These are phyloP conservation scores for Amaranthus hypochondriacus DNA, from an alignment of 148 eudicot species.

Conservation along the genomic window DNA sequence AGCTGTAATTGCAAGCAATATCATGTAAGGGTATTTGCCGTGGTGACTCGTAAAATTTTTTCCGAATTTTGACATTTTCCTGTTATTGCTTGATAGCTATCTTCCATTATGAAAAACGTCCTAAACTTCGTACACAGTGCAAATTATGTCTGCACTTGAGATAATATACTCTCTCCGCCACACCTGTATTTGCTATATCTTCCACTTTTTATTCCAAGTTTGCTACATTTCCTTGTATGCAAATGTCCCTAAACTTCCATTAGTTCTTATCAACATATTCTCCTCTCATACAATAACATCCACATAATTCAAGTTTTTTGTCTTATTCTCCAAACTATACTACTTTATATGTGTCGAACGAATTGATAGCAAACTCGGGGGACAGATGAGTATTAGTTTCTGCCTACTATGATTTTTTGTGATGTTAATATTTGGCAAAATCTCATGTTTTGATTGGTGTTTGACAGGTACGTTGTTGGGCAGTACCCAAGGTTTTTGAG, in stretches of 20 bases:
- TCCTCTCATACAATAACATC: no score
- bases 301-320: no score
- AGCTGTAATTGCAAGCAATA: slow-evolving; percentile 98
- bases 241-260: no score
- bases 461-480: slow-evolving; percentile 96
- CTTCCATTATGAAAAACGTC: background rate
- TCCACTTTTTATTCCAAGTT: no score
- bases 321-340: no score
- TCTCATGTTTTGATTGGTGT: background rate
- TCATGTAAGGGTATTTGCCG: slow-evolving; percentile 57
- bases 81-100: background rate
- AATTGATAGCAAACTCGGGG: no score
- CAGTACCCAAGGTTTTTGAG: slow-evolving; percentile 97
- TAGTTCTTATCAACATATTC: no score
- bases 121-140: background rate
- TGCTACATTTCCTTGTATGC: no score
- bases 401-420: background rate
- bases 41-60: background rate
- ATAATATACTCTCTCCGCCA: background rate
- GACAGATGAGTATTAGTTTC: background rate
- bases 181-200: no score
- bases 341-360: no score
- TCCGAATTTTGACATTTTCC: background rate
- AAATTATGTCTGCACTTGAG: background rate
- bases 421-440: background rate